Base-by-base conservation (phyloP, 768 basidiomycete genomes). In the Myochromella boudieri region DNA sequence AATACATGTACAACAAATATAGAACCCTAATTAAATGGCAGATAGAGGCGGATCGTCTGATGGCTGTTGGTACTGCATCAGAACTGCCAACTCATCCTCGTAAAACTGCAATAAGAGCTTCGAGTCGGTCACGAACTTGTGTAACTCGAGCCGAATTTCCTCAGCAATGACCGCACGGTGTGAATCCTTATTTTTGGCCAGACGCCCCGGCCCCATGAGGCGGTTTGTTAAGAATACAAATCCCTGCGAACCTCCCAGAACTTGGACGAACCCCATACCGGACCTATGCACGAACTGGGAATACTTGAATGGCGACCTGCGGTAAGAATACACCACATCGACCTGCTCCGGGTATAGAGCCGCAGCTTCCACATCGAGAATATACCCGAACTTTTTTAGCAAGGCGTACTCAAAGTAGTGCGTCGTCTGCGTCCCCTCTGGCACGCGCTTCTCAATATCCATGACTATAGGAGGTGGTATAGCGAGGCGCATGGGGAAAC, bases 281-380 rank as follows among this genome's bases (percentile, higher is more conserved):
- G 87, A 81, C 39, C 85, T 82, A 60, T 97, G 95, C 24, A 97
- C 87, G 62, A 91, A 97, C 61, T 98, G 95, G 15, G 92, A 89
- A 66, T 92, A 80, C 52, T 78, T 75, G 70, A 83, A 90, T 3
- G 84, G 75, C 32, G 80, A 69, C 29, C 87, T 84, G 11, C 95
- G 85, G 61, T 97, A 98, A 7, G 88, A 89, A 68, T 97, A 98
- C 18, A 85, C 72, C 15, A 92, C 89, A 53, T 93, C 87, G 48
- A 97, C 77, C 32, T 82, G 78, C 37, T 85, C 84, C 10, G 91
- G 84, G 60, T 95, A 95, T 51, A 87, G 69, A 15, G 75, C 72
- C 7, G 75, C 77, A 0, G 89, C 88, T 66, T 95, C 94, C 25
- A 93, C 79, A 49, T 91, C 89, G 44, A 91, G 66, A 44, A 95